Percentiles rank a stretch among this genome's conserved stretches.
These are phyloP conservation scores for Linum trigynum DNA, from an alignment of 345 rosid species.

Conservation along the genomic window DNA sequence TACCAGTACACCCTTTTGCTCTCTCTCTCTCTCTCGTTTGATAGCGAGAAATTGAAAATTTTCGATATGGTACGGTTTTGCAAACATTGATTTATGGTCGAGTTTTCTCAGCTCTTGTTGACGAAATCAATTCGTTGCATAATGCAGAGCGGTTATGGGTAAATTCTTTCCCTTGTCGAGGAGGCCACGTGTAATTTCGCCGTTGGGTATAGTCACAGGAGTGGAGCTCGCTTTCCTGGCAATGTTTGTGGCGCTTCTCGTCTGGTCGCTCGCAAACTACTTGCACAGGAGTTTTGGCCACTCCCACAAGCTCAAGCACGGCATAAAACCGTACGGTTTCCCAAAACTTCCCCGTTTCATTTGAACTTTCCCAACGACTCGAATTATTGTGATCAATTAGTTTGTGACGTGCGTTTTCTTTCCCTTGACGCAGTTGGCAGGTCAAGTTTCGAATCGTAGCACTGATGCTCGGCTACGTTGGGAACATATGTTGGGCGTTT, in stretches of 20 bases:
- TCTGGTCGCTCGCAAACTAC: constrained; percentile 46
- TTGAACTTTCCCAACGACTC: background rate
- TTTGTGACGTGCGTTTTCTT: too few relatives aligned
- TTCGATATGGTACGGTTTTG: too few relatives aligned
- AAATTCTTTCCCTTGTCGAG: too few relatives aligned
- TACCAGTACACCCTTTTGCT: too few relatives aligned
- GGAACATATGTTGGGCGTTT: constrained; percentile 62
- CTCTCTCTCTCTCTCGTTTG: too few relatives aligned
- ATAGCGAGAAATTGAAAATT: too few relatives aligned
- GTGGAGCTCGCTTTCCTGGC: constrained; percentile 36
- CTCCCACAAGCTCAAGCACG: constrained; percentile 24
- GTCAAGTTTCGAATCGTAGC: constrained; percentile 47
- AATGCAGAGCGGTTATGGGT: background rate
- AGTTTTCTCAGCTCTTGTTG: too few relatives aligned
- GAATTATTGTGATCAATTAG: background rate
- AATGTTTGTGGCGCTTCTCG: constrained; percentile 48
- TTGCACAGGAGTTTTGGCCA: constrained; percentile 41
- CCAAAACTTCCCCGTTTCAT: background rate
- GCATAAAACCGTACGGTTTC: constrained; percentile 33
- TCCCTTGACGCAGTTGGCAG: constrained; percentile 35
- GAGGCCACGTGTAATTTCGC: constrained; percentile 36
- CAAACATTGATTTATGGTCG: too few relatives aligned
- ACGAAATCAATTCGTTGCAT: too few relatives aligned
- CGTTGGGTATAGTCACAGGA: constrained; percentile 49
- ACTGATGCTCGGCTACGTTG: constrained; percentile 42